Evolutionary conservation across 2,329 filamentous ascomycete genomes (phyloP).

Genomic region (Pezicula rhizophila): DNA sequence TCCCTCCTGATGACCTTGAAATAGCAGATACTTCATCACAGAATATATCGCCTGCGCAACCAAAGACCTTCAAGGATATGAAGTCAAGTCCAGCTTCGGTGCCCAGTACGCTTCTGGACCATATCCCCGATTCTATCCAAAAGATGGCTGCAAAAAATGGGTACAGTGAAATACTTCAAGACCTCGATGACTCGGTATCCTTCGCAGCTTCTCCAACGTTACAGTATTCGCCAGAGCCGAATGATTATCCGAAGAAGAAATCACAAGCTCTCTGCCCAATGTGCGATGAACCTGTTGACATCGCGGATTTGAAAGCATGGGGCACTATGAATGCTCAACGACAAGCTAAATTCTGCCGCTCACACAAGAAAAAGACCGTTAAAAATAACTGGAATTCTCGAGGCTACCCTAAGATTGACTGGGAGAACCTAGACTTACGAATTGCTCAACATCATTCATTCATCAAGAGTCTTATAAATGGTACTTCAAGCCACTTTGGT

Average conservation of each 20-base stretch:
- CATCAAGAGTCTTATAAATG: conserved; percentile 53
- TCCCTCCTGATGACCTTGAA: too few relatives aligned
- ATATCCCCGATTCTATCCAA: neutral
- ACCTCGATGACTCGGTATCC: neutral
- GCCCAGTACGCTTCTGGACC: neutral
- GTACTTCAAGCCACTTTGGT: conserved; percentile 52
- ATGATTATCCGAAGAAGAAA: conserved; percentile 1
- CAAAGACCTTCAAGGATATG: neutral
- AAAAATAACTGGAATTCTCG: conserved; percentile 33
- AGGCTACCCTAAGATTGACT: conserved; percentile 66
- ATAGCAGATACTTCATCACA: too few relatives aligned
- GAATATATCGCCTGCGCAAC: too few relatives aligned
- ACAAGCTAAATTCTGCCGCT: conserved; percentile 58
- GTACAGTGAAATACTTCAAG: neutral
- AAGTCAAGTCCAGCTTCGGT: neutral
- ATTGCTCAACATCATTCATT: conserved; percentile 49
- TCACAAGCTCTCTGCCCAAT: conserved; percentile 50
- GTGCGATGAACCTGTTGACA: conserved; percentile 56
- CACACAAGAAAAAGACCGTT: conserved; percentile 54
- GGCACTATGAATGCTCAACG: conserved; percentile 48
- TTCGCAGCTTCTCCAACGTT: neutral
- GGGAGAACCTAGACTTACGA: conserved; percentile 54
- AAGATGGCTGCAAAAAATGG: neutral
- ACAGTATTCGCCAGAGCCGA: neutral
- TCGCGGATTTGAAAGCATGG: conserved; percentile 46